phyloP scores from a whole-genome alignment of 495 filamentous ascomycete species.

The Antarctomyces pellizariae region DNA sequence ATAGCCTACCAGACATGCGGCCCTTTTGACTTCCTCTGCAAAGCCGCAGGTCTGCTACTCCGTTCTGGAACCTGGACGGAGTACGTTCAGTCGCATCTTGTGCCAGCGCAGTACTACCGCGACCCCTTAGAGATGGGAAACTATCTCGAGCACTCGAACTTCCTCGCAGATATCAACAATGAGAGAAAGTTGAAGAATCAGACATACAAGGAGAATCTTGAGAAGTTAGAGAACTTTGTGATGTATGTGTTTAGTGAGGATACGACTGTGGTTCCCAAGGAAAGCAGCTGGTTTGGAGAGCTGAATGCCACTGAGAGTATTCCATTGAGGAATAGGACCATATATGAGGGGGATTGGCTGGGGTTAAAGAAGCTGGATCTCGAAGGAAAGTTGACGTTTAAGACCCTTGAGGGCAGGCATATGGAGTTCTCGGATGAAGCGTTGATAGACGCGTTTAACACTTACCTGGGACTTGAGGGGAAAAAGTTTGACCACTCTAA shows the following conservation, averaged over 20 bases:
- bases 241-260: conserved; percentile 87
- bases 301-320: conserved; percentile 49
- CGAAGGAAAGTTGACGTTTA: conserved; percentile 55
- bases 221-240: conserved; percentile 47
- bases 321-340: conserved; percentile 37
- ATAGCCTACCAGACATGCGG: conserved; percentile 44
- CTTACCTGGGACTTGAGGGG: conserved; percentile 40
- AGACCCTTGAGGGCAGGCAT: conserved; percentile 45
- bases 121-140: conserved; percentile 41
- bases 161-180: conserved; percentile 97
- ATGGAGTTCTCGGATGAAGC: conserved; percentile 56
- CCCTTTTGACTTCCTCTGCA: conserved; percentile 55
- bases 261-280: conserved; percentile 66
- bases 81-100: conserved; percentile 51
- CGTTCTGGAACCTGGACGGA: conserved; percentile 49
- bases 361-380: conserved; percentile 64
- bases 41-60: conserved; percentile 47
- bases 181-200: conserved; percentile 54
- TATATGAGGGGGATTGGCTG: conserved; percentile 90
- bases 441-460: conserved; percentile 40
- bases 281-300: conserved; percentile 80
- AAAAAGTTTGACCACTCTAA: conserved; percentile 9
- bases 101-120: conserved; percentile 91
- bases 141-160: conserved; percentile 71
- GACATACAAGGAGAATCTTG: conserved; percentile 49